Evolutionary conservation across 805 yeast species (phyloP).

Genomic region (Ogataea trehaloabstinens): DNA sequence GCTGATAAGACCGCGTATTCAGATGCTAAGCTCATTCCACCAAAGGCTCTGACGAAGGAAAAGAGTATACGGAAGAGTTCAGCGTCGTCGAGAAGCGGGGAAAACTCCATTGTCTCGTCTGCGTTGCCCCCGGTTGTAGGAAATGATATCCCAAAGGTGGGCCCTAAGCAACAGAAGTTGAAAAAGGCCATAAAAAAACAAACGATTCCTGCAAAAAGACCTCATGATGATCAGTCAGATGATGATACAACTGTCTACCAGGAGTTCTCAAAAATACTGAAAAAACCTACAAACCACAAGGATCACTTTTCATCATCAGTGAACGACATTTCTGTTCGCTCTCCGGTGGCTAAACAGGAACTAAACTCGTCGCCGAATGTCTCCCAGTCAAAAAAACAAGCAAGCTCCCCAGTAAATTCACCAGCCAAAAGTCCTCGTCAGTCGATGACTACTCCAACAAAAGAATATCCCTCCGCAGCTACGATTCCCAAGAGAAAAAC

Average conservation of each 20-base stretch:
- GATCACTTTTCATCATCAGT: slow-evolving; percentile 24
- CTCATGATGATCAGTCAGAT: slow-evolving; percentile 7
- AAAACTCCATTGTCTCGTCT: background rate
- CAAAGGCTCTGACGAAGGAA: too few relatives aligned
- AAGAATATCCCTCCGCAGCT: slow-evolving; percentile 4
- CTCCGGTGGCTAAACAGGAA: slow-evolving; percentile 6
- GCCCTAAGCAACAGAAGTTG: slow-evolving; percentile 6
- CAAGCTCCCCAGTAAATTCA: background rate
- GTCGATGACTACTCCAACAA: slow-evolving; percentile 19
- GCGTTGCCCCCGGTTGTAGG: slow-evolving; percentile 1
- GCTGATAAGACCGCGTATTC: too few relatives aligned
- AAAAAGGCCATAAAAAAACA: slow-evolving; percentile 11
- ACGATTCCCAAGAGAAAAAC: slow-evolving; percentile 5
- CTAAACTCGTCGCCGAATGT: background rate
- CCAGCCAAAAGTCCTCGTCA: slow-evolving; percentile 14
- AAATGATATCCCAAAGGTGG: background rate
- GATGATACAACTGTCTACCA: slow-evolving; percentile 21
- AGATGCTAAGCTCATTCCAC: background rate
- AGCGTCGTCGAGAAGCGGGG: background rate
- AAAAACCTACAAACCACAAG: slow-evolving; percentile 23
- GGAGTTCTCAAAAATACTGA: slow-evolving; percentile 21
- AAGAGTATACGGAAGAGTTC: background rate
- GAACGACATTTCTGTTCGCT: slow-evolving; percentile 8
- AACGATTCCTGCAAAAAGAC: slow-evolving; percentile 18
- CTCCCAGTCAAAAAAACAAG: background rate